Conservation (phyloP, 192 early-diverging fungal genomes). For the Coemansia sp. region DNA sequence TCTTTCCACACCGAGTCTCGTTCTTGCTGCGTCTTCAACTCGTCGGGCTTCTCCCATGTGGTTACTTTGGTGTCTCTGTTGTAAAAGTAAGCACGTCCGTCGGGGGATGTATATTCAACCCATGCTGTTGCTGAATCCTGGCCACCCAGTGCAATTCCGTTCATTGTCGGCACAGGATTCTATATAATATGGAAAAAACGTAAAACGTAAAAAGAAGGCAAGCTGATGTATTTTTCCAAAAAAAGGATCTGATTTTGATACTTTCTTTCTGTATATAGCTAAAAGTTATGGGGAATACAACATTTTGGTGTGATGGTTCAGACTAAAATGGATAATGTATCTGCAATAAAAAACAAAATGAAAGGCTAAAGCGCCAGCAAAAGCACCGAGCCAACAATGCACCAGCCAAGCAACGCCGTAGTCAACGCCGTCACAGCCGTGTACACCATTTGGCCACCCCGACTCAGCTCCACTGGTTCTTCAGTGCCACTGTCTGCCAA, state of each 20-base stretch:
- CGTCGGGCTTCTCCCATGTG: conserved; percentile 94
- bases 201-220: no score
- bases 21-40: conserved; percentile 77
- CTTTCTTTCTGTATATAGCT: no score
- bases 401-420: conserved; percentile 33
- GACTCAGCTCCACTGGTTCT: not conserved
- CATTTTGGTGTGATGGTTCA: no score
- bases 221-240: no score
- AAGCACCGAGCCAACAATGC: conserved; percentile 26
- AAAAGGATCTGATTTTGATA: no score
- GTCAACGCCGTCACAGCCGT: conserved; percentile 6
- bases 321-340: no score
- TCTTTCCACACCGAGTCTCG: conserved; percentile 76
- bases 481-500: no score
- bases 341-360: conserved; percentile 1
- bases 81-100: conserved; percentile 85
- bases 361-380: conserved; percentile 9
- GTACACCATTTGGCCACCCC: not conserved
- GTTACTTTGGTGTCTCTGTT: conserved; percentile 74
- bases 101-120: conserved; percentile 73
- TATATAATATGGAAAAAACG: no score
- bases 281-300: no score
- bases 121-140: conserved; percentile 38
- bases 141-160: not conserved
- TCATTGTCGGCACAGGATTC: not conserved